Conservation (phyloP, 2,329 filamentous ascomycete species). For the Aspergillus pseudonomiae region DNA sequence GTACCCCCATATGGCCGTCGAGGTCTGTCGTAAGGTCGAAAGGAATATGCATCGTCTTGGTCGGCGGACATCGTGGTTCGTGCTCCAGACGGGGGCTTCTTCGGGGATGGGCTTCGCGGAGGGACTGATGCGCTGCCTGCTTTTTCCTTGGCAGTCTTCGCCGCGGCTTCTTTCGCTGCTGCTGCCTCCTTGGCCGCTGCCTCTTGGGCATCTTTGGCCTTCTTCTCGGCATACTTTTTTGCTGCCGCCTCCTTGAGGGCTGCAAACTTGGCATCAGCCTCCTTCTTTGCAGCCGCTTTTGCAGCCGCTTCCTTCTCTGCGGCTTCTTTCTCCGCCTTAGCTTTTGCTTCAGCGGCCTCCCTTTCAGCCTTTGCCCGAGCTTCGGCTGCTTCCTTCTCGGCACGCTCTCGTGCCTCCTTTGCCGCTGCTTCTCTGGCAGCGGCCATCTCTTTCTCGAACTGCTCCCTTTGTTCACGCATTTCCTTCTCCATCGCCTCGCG, state of each 20-base stretch:
- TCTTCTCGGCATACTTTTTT: slow-evolving; percentile 42
- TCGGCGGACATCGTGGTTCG: slow-evolving; percentile 43
- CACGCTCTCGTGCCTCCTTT: slow-evolving; percentile 29
- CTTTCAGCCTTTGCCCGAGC: slow-evolving; percentile 29
- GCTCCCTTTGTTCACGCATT: slow-evolving; percentile 43
- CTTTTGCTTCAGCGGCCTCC: slow-evolving; percentile 38
- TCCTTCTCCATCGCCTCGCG: slow-evolving; percentile 46
- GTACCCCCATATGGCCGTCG: slow-evolving; percentile 61
- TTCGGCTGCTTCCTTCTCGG: slow-evolving; percentile 40
- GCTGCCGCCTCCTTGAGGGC: slow-evolving; percentile 44
- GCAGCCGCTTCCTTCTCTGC: slow-evolving; percentile 68
- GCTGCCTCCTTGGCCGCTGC: slow-evolving; percentile 30
- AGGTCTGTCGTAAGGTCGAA: slow-evolving; percentile 74
- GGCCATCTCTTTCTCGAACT: slow-evolving; percentile 43
- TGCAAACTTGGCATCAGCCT: slow-evolving; percentile 42
- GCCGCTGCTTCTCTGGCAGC: slow-evolving; percentile 30
- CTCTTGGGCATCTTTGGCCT: slow-evolving; percentile 38
- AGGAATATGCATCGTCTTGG: slow-evolving; percentile 71
- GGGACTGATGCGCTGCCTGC: slow-evolving; percentile 26
- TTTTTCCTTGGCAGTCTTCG: slow-evolving; percentile 33
- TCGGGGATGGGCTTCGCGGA: slow-evolving; percentile 44
- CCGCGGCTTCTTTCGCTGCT: slow-evolving; percentile 28
- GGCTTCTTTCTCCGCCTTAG: slow-evolving; percentile 46
- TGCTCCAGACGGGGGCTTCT: slow-evolving; percentile 35
- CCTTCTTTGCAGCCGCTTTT: slow-evolving; percentile 40